A percentile compares a stretch with the other conserved stretches of the same genome.
Evolutionary conservation across 2,329 filamentous ascomycete genomes (phyloP).

Genomic region (Xylariaceae sp.): DNA sequence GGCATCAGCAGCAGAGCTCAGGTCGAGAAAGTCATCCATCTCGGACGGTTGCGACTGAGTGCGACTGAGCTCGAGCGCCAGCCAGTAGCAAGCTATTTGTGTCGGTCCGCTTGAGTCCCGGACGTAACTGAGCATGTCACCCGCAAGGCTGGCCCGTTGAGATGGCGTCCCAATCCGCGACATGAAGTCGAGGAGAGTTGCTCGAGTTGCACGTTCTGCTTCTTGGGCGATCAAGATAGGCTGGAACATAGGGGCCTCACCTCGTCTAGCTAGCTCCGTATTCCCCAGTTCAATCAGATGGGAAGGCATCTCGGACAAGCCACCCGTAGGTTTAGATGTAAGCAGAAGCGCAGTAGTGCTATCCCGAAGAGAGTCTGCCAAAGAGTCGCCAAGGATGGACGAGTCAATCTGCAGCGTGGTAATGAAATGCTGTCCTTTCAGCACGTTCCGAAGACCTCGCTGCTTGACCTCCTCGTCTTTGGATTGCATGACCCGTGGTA

Average conservation of each 20-base stretch:
- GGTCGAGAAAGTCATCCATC: conserved; percentile 60
- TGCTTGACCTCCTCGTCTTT: conserved; percentile 74
- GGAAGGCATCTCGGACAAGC: conserved; percentile 26
- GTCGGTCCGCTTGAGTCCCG: conserved; percentile 49
- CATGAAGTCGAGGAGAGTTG: conserved; percentile 51
- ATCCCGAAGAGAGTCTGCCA: conserved; percentile 65
- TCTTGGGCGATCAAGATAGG: conserved; percentile 56
- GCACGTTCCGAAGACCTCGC: conserved; percentile 66
- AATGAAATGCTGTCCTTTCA: conserved; percentile 62
- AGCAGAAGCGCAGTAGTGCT: conserved; percentile 49
- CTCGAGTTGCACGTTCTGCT: conserved; percentile 56
- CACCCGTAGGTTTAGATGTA: conserved; percentile 22
- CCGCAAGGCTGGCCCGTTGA: conserved; percentile 52
- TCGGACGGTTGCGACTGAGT: conserved; percentile 45
- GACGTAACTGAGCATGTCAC: conserved; percentile 57
- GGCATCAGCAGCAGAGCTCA: conserved; percentile 32
- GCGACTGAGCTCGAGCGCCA: conserved; percentile 65
- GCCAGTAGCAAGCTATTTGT: conserved; percentile 70
- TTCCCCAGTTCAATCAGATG: conserved; percentile 22
- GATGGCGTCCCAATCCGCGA: conserved; percentile 48
- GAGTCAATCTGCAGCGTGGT: conserved; percentile 57
- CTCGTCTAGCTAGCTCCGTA: conserved; percentile 19
- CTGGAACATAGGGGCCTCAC: conserved; percentile 36
- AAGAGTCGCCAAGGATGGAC: conserved; percentile 56
- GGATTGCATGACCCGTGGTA: conserved; percentile 76